These are phyloP conservation scores for Apiotrichum siamense DNA, from an alignment of 1,284 basidiomycete species.

Conservation along the genomic window DNA sequence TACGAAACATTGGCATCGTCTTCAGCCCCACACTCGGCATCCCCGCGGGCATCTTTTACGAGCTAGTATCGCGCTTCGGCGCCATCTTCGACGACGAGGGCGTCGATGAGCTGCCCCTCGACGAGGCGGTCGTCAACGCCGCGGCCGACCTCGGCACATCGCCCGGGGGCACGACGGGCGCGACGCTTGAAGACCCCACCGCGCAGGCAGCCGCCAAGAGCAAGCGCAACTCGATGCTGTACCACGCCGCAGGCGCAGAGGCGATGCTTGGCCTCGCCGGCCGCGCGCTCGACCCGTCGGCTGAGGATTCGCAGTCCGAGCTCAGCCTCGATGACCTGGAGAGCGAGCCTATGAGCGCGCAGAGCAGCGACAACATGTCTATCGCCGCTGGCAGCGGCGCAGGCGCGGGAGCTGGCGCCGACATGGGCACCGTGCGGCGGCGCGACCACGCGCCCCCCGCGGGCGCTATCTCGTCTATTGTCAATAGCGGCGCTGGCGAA, in stretches of 20 bases:
- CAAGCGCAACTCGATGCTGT: conserved; percentile 45
- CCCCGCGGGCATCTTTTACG: conserved; percentile 86
- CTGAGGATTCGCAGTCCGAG: conserved; percentile 15
- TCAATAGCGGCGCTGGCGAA: too few relatives aligned
- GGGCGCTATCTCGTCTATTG: too few relatives aligned
- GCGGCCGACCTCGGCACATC: conserved; percentile 21
- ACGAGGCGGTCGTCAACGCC: conserved; percentile 2
- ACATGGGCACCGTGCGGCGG: background rate
- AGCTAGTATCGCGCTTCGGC: conserved; percentile 87
- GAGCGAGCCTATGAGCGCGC: conserved; percentile 12
- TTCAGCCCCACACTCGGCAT: conserved; percentile 93
- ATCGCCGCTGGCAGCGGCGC: conserved; percentile 1
- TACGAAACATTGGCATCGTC: conserved; percentile 97
- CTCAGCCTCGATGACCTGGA: conserved; percentile 15
- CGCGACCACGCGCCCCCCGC: background rate
- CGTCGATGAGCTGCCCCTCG: conserved; percentile 30
- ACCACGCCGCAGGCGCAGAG: conserved; percentile 43
- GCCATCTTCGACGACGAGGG: conserved; percentile 66
- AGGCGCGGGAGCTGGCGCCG: too few relatives aligned
- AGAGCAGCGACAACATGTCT: conserved; percentile 11
- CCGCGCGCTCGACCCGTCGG: conserved; percentile 35
- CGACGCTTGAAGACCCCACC: background rate
- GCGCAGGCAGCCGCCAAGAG: conserved; percentile 19
- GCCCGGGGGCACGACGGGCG: background rate
- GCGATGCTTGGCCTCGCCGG: conserved; percentile 40